Conservation (phyloP, 2,329 filamentous ascomycete genomes). For the Amauroascus niger region DNA sequence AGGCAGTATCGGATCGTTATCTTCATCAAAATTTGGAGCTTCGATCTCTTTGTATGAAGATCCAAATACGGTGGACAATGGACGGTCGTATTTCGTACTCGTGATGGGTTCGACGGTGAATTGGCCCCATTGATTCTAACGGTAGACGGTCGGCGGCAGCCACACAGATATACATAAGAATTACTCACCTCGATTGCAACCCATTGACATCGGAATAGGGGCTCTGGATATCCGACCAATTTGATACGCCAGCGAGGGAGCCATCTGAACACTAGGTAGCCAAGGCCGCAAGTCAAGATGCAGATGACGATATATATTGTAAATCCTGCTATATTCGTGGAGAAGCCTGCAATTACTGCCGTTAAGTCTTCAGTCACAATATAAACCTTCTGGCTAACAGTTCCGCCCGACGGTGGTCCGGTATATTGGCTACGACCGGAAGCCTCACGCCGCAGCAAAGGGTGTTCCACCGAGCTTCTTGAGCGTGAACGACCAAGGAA, state of each 20-base stretch:
- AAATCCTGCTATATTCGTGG: constrained; percentile 62
- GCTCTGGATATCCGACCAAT: constrained; percentile 58
- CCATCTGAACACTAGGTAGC: constrained; percentile 81
- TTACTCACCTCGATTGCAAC: constrained; percentile 68
- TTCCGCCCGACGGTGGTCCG: constrained; percentile 48
- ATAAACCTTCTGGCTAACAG: constrained; percentile 80
- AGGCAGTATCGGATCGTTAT: constrained; percentile 64
- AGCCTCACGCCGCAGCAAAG: constrained; percentile 63
- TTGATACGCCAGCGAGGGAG: constrained; percentile 76
- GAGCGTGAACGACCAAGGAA: constrained; percentile 24
- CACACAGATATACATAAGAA: neutral
- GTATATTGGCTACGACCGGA: constrained; percentile 48
- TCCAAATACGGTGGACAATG: constrained; percentile 52
- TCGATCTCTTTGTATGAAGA: constrained; percentile 44
- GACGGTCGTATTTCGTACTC: constrained; percentile 48
- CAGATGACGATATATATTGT: constrained; percentile 62
- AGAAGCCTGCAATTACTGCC: constrained; percentile 85
- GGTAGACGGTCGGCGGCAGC: constrained; percentile 21
- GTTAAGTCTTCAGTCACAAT: constrained; percentile 89
- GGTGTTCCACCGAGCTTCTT: constrained; percentile 42
- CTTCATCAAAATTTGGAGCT: constrained; percentile 59
- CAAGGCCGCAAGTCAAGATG: constrained; percentile 61
- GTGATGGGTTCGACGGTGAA: constrained; percentile 66
- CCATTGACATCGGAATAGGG: constrained; percentile 73
- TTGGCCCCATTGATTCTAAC: constrained; percentile 87